Percentiles rank a stretch among this genome's conserved stretches.
Conservation (phyloP, 2,329 filamentous ascomycete genomes). For the Ceratocystis alfenasii region DNA sequence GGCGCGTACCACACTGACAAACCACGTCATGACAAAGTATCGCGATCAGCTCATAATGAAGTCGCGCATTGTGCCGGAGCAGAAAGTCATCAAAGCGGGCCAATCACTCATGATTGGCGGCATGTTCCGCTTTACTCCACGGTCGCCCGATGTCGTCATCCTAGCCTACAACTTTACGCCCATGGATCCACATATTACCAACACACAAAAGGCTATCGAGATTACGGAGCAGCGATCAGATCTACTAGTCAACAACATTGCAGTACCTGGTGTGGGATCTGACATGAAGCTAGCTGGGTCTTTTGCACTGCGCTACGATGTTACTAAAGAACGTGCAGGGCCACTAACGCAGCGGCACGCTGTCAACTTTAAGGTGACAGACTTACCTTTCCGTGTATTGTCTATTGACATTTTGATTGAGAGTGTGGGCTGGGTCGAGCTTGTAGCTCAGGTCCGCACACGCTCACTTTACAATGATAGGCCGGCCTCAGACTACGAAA, state of each 20-base stretch:
- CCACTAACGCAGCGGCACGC: constrained; percentile 55
- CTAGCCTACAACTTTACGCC: constrained; percentile 81
- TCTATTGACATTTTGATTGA: constrained; percentile 79
- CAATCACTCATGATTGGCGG: constrained; percentile 78
- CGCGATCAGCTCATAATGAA: constrained; percentile 66
- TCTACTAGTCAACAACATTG: constrained; percentile 50
- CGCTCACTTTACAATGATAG: constrained; percentile 33
- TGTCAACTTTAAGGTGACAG: constrained; percentile 50
- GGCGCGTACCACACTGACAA: constrained; percentile 58
- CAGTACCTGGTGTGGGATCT: constrained; percentile 43
- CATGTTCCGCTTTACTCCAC: constrained; percentile 74
- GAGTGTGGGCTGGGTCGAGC: constrained; percentile 84
- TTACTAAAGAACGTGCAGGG: constrained; percentile 67
- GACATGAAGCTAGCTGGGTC: constrained; percentile 58
- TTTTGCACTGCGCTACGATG: constrained; percentile 66
- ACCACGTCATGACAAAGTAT: constrained; percentile 55
- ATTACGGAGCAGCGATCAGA: constrained; percentile 55
- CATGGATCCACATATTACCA: constrained; percentile 61
- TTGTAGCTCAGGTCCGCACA: constrained; percentile 67
- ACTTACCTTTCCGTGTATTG: constrained; percentile 67
- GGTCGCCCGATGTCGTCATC: constrained; percentile 49
- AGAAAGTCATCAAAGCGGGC: constrained; percentile 58
- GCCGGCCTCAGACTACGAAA: constrained; percentile 25
- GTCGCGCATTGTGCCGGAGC: constrained; percentile 58
- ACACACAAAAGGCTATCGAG: constrained; percentile 64